Conservation (phyloP, 2,329 filamentous ascomycete species). For the Colletotrichum phormii region DNA sequence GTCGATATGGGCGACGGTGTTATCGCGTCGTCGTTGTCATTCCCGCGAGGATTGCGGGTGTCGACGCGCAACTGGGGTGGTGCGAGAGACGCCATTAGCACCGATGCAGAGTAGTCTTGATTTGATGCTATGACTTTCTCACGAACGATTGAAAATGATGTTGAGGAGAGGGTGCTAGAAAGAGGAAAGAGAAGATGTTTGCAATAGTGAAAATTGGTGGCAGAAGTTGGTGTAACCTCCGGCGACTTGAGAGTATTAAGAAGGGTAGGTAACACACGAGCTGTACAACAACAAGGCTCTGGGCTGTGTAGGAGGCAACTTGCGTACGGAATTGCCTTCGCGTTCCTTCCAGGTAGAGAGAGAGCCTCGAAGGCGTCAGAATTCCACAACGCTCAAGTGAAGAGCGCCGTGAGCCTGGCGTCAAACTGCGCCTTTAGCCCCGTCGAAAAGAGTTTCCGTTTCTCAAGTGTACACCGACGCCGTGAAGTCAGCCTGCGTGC, state of each 20-base stretch:
- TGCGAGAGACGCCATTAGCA: slow-evolving; percentile 37
- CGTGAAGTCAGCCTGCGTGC: slow-evolving; percentile 4
- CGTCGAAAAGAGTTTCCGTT: slow-evolving; percentile 18
- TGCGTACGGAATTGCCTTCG: not conserved
- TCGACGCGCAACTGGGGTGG: slow-evolving; percentile 36
- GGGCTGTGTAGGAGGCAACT: slow-evolving; percentile 5
- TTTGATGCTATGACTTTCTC: slow-evolving; percentile 6
- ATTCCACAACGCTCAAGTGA: slow-evolving; percentile 5
- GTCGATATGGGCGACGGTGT: slow-evolving; percentile 35
- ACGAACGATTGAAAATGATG: not conserved
- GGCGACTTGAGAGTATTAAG: slow-evolving; percentile 25
- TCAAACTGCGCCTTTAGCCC: slow-evolving; percentile 28
- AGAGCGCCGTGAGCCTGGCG: slow-evolving; percentile 10
- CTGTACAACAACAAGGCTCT: slow-evolving; percentile 1
- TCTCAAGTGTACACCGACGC: slow-evolving; percentile 5
- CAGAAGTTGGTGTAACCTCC: not conserved
- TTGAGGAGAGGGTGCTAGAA: not conserved
- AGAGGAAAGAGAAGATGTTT: not conserved
- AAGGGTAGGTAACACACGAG: not conserved
- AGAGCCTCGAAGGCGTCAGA: slow-evolving; percentile 1
- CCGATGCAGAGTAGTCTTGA: slow-evolving; percentile 4
- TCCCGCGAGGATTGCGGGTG: slow-evolving; percentile 27
- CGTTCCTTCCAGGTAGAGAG: not conserved
- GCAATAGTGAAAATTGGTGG: not conserved
- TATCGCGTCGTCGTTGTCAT: slow-evolving; percentile 35